Percentiles rank a stretch among this genome's conserved stretches.
Evolutionary conservation across 2,329 filamentous ascomycete species (phyloP).

Genomic region (Diaporthe sp.): DNA sequence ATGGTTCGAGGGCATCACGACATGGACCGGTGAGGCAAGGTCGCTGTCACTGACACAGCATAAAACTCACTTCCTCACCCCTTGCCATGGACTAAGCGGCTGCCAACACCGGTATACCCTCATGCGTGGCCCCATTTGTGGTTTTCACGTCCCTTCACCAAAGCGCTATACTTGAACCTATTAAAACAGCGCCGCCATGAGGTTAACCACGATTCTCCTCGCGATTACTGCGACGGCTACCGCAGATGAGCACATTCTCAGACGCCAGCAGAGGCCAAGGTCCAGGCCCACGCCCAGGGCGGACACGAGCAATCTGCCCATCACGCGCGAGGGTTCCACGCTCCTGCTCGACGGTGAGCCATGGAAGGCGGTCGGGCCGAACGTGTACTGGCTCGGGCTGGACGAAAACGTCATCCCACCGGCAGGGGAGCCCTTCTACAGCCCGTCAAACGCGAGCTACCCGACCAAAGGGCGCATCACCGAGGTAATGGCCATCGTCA

Average conservation of each 20-base stretch:
- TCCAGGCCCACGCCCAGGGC: background rate
- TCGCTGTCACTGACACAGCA: background rate
- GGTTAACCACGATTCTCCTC: background rate
- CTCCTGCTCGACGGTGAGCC: conserved; percentile 49
- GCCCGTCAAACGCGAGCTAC: conserved; percentile 55
- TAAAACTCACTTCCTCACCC: background rate
- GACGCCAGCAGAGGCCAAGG: background rate
- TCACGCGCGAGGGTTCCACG: conserved; percentile 49
- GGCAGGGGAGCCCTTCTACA: conserved; percentile 55
- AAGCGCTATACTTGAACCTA: background rate
- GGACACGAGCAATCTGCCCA: conserved; percentile 38
- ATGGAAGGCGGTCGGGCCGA: conserved; percentile 59
- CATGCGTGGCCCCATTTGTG: background rate
- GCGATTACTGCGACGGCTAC: background rate
- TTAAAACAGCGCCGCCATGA: background rate
- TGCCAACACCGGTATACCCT: background rate
- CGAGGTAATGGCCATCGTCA: conserved; percentile 56
- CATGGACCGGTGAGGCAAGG: background rate
- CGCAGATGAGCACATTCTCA: background rate
- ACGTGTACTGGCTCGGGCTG: conserved; percentile 61
- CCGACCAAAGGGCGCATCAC: conserved; percentile 56
- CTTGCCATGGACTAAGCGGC: background rate
- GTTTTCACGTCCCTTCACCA: background rate
- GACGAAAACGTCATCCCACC: conserved; percentile 61
- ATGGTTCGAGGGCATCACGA: conserved; percentile 1